Base-by-base conservation (phyloP, 2,329 filamentous ascomycete genomes). In the Coniella vitis region DNA sequence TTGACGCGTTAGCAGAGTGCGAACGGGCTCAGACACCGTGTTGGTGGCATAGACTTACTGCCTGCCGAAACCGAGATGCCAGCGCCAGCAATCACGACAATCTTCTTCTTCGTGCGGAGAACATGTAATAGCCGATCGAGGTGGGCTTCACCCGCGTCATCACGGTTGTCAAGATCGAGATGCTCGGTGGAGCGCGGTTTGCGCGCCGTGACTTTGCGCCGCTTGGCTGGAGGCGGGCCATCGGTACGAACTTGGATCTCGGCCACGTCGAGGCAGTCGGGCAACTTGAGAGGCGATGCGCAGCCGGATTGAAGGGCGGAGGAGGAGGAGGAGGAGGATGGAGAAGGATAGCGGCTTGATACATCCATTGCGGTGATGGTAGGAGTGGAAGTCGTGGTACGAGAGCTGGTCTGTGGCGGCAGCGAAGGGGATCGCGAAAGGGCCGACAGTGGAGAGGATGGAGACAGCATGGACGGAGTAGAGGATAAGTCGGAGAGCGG, bases 31-130 rank as follows among this genome's bases (percentile, higher is more conserved):
- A 7, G 13, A 13, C 22, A 17, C n/a, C 13, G 22, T 10, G 25
- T 29, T 29, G 25, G 5, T 5, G 25, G 40, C 8, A 20, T 61
- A 54, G 58, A 80, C 84, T 63, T 76, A 87, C 83, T 94, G 55
- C 93, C 93, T 58, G 93, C 91, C 47, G 91, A 91, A 45, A 96
- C 93, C 35, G 93, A 97, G 60, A 98, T 98, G 54, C 93, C 93
- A 55, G 93, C 93, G 51, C 93, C 93, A 40, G 91, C 93, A 64
- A 98, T 87, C 45, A 97, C 88, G 31, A 98, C 89, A 63, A 98
- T 95, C 72, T 95, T 96, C 70, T 90, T 87, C 73, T 93, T 93
- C 62, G 87, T 90, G 60, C 86, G 84, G 48, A 98, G 68, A 20
- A 83, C 84, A 38, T 83, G 79, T 38, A 90, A 70, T 25, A 98